Conservation (phyloP, 2,329 filamentous ascomycete species). For the Cordyceps pruinosa region DNA sequence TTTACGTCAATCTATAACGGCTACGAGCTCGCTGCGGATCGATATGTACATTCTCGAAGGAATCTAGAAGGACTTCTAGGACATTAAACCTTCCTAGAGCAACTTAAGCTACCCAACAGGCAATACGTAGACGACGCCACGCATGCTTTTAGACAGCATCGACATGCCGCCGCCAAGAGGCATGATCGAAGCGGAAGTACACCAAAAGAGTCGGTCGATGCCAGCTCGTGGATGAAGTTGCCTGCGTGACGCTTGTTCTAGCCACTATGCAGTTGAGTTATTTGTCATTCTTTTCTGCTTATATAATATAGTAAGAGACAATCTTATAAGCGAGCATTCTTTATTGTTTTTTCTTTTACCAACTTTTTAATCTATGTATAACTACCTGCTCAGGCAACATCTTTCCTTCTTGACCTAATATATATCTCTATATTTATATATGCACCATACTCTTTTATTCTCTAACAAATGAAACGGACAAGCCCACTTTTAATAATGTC, state of each 20-base stretch:
- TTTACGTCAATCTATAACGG: constrained; percentile 60
- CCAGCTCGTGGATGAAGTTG: not conserved
- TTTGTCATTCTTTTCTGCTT: too few species aligned
- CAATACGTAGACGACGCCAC: constrained; percentile 13
- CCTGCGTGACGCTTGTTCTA: not conserved
- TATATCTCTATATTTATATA: too few species aligned
- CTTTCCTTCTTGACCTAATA: too few species aligned
- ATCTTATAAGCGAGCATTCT: too few species aligned
- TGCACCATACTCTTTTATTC: too few species aligned
- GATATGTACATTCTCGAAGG: constrained; percentile 68
- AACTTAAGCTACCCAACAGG: not conserved
- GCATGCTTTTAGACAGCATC: constrained; percentile 8
- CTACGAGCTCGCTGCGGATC: constrained; percentile 65
- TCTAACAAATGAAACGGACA: too few species aligned
- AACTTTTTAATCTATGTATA: too few species aligned
- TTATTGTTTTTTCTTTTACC: too few species aligned
- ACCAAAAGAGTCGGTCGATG: constrained; percentile 4
- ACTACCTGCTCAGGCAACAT: too few species aligned
- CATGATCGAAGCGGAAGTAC: constrained; percentile 1
- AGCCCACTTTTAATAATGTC: too few species aligned
- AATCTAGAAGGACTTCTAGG: constrained; percentile 41
- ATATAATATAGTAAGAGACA: too few species aligned
- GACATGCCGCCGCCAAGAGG: constrained; percentile 8
- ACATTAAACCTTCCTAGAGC: constrained; percentile 6
- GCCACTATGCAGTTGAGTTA: too few species aligned